Base-by-base conservation (phyloP, 768 basidiomycete genomes). In the Lentinula sp. region DNA sequence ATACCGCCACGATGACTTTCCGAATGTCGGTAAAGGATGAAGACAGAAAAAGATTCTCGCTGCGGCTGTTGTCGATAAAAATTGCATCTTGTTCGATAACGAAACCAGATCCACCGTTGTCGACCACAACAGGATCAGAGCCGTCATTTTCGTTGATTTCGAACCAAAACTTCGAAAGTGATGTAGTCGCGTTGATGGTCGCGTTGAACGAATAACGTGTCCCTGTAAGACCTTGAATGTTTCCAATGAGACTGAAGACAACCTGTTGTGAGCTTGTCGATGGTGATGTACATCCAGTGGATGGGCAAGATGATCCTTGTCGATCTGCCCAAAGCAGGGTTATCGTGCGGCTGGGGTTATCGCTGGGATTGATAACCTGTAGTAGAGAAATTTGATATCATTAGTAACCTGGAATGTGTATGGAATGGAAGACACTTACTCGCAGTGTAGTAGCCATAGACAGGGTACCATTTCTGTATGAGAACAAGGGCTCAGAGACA, bases 81-180 rank as follows among this genome's bases (percentile, higher is more conserved):
- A 80, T 57, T 34, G 74, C 67, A 64, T 81, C 80, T 64, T 81
- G 79, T 40, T 70, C 68, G 13, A 80, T 63, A n/a, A 67, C 62
- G 63, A 80, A 81, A n/a, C 73, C 72, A 28, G 61, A 64, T 1
- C 80, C 79, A 15, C 71, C 75, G 61, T 80, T 80, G 40, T 78
- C 71, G 60, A 78, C 74, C 1, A 66, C 68, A 2, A 72, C 72
- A 6, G 72, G 59, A 0, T 68, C 53, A 48, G 71, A 75, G 9
- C 79, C 79, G 61, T 79, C 70, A 32, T 74, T 72, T 61, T 80
- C 78, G 62, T 82, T 74, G 7, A 81, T 76, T 32, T 73, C 69
- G 66, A 82, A 82, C 79, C 79, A 81, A 66, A 81, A 81, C 40
- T 75, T 76, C 35, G 78, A 73, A 52, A 82, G 72, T n/a, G 79